Conservation (phyloP, 2,329 filamentous ascomycete species). For the Fusarium albosuccineum region DNA sequence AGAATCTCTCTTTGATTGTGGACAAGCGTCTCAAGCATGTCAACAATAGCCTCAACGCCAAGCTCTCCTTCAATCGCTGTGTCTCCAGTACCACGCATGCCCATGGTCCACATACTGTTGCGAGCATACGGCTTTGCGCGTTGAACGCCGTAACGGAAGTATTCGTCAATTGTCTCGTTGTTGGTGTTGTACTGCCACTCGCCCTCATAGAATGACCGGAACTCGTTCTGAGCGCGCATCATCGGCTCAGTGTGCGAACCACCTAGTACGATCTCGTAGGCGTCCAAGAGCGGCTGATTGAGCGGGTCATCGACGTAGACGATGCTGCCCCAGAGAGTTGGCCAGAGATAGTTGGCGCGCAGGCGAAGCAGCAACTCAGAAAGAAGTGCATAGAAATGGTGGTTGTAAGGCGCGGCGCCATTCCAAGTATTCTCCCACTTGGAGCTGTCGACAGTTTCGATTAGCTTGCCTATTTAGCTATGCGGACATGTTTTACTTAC, state of each 20-base stretch:
- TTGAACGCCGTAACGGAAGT: constrained; percentile 75
- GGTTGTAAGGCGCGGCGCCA: constrained; percentile 69
- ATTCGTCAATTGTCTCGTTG: constrained; percentile 75
- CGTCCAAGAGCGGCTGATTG: constrained; percentile 77
- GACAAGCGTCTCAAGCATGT: constrained; percentile 45
- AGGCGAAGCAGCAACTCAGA: constrained; percentile 79
- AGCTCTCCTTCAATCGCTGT: constrained; percentile 67
- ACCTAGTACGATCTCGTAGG: constrained; percentile 80
- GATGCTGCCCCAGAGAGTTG: constrained; percentile 77
- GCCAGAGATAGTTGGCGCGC: constrained; percentile 82
- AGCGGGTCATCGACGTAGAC: constrained; percentile 78
- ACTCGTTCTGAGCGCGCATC: constrained; percentile 72
- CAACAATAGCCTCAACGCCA: constrained; percentile 58
- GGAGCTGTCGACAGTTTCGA: constrained; percentile 27
- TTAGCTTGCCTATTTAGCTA: not conserved
- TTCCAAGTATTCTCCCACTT: constrained; percentile 56
- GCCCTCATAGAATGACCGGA: constrained; percentile 66
- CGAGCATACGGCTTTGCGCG: constrained; percentile 75
- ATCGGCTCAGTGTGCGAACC: constrained; percentile 82
- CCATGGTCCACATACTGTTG: constrained; percentile 74
- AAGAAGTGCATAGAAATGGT: constrained; percentile 75
- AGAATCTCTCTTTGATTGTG: constrained; percentile 54
- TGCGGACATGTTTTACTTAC: constrained; percentile 1
- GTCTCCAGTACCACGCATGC: constrained; percentile 79
- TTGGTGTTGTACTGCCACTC: constrained; percentile 79